Evolutionary conservation across 2,329 filamentous ascomycete genomes (phyloP), one percentile per base, ranked within the genome.

Genomic region (Colletotrichum lentis): DNA sequence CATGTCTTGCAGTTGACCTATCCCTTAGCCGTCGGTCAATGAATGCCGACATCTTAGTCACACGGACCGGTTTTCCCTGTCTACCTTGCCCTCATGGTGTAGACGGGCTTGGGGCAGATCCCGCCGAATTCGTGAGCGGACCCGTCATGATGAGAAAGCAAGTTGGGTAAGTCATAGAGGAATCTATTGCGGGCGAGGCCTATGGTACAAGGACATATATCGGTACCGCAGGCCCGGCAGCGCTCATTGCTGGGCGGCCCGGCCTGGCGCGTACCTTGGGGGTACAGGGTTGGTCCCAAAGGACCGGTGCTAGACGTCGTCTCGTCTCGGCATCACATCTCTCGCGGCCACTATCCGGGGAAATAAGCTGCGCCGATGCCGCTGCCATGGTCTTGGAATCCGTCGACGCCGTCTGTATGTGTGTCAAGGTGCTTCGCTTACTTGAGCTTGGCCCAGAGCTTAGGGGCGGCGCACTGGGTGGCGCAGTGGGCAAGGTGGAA

Each of bases 401-500:
- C 31, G 24, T 35, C 49, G 41, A 65, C 50, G 62, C 35, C 62
- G 62, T 58, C 44, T 49, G 3, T 41, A 46, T 22, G 53, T 44
- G 49, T 54, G 22, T 39, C 46, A 24, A 27, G 39, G 35, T 14
- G n/a, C 3, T 49, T 49, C 20, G 69, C 83, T 87, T 97, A 98
- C 88, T 95, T 96, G 80, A 98, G 91, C 82, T 90, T 85, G 73
- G 90, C 88, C 89, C 93, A 99, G 77, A 99, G 91, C 90, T 97
- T 97, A 77, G 95, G 94, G 63, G 96, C 96, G 71, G 96, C 95
- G 80, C 96, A 99, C 79, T 91, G 85, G 76, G 88, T 92, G 72
- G 95, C 93, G 85, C 96, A 99, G 87, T 98, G 96, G 76, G 92
- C 90, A 76, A 99, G 92, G 84, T 99, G 95, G 91, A 99, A 99